Evolutionary conservation across 2,329 filamentous ascomycete species (phyloP).

Genomic region (Piedraia hortae): DNA sequence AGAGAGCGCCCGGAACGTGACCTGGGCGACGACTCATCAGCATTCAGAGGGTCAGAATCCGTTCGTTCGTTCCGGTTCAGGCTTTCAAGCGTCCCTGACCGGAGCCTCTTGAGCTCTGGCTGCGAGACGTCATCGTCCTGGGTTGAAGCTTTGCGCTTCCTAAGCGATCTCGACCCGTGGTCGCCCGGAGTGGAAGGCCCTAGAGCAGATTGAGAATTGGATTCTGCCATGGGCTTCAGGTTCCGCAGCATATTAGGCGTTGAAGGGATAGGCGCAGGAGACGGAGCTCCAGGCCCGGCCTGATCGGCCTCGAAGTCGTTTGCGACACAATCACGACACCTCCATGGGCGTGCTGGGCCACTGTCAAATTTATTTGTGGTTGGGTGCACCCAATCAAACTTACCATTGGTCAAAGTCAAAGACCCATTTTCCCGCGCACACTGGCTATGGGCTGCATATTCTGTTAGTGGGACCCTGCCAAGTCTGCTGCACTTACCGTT

Average conservation of each 20-base stretch:
- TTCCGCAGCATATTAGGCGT: conserved; percentile 38
- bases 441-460: conserved; percentile 69
- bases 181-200: conserved; percentile 44
- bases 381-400: too few species aligned
- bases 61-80: too few species aligned
- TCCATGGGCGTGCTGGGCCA: too few species aligned
- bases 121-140: conserved; percentile 23
- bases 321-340: conserved; percentile 29
- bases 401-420: conserved; percentile 36
- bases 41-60: too few species aligned
- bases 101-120: too few species aligned
- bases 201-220: conserved; percentile 50
- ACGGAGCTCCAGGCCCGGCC: conserved; percentile 12
- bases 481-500: conserved; percentile 49
- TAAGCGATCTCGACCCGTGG: conserved; percentile 49
- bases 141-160: conserved; percentile 54
- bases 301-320: conserved; percentile 22
- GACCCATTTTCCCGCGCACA: conserved; percentile 51
- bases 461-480: too few species aligned
- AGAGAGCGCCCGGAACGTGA: conserved; percentile 21
- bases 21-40: conserved; percentile 7
- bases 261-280: conserved; percentile 23
- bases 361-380: too few species aligned
- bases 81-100: too few species aligned
- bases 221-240: conserved; percentile 40